phyloP scores from a whole-genome alignment of 306 rosid species.

The cucumber (Cucumis sativus) region Cucumber_9930_V3 NC_026660.2:24906001-24906500 shows the following conservation, averaged over 20 bases:
- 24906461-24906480: constrained; percentile 76
- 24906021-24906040: not conserved
- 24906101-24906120: not conserved
- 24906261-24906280: constrained; percentile 40
- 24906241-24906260: constrained; percentile 27
- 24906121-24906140: not conserved
- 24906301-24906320: constrained; percentile 67
- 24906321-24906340: constrained; percentile 62
- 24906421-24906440: constrained; percentile 69
- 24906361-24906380: constrained; percentile 61
- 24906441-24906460: constrained; percentile 55
- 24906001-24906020: not conserved
- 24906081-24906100: not conserved
- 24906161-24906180: not conserved
- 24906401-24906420: constrained; percentile 63
- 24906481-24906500: constrained; percentile 52
- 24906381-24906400: constrained; percentile 58
- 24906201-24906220: not conserved
- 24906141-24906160: not conserved
- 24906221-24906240: not conserved
- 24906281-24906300: constrained; percentile 75
- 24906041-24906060: not conserved
- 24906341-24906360: constrained; percentile 49
- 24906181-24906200: not conserved
- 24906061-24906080: too few species aligned